These are phyloP conservation scores for Glaciozyma antarctica DNA, from an alignment of 768 basidiomycete species.

Conservation along the genomic window DNA sequence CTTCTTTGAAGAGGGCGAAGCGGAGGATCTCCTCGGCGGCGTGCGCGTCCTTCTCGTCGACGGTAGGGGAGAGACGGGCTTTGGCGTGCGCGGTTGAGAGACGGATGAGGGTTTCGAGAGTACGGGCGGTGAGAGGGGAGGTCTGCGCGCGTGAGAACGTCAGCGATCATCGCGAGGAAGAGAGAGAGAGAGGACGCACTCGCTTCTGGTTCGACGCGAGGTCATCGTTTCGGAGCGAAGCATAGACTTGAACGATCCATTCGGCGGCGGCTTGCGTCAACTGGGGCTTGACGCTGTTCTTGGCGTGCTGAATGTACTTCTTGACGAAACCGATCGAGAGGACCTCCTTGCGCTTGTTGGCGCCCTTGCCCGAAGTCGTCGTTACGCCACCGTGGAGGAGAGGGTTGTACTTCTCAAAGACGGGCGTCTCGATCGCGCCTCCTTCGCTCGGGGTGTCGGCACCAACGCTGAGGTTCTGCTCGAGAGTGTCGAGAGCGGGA, in stretches of 20 bases:
- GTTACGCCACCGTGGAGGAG: constrained; percentile 78
- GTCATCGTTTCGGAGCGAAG: constrained; percentile 81
- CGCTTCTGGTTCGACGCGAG: constrained; percentile 80
- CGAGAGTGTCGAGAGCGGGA: constrained; percentile 73
- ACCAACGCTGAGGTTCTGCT: constrained; percentile 69
- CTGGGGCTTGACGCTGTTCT: constrained; percentile 71
- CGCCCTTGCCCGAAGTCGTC: constrained; percentile 46
- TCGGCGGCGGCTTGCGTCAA: constrained; percentile 90
- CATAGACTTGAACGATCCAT: constrained; percentile 84
- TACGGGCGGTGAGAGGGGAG: constrained; percentile 92
- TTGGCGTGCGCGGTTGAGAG: constrained; percentile 97
- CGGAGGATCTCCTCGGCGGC: constrained; percentile 91
- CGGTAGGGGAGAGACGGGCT: constrained; percentile 73
- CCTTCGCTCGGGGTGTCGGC: constrained; percentile 45
- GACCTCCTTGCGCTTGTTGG: constrained; percentile 58
- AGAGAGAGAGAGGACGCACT: constrained; percentile 42
- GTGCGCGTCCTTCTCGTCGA: constrained; percentile 73
- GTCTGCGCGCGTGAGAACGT: constrained; percentile 51
- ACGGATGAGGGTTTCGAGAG: constrained; percentile 95
- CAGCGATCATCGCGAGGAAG: constrained; percentile 33
- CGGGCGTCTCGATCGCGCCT: constrained; percentile 51
- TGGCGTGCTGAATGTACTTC: constrained; percentile 97
- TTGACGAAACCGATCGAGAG: constrained; percentile 90
- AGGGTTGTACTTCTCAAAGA: constrained; percentile 94
- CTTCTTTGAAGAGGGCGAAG: constrained; percentile 96